These are phyloP conservation scores for Blepharisma undulans DNA, from an alignment of 169 alveolate genomes.

Conservation along the genomic window DNA sequence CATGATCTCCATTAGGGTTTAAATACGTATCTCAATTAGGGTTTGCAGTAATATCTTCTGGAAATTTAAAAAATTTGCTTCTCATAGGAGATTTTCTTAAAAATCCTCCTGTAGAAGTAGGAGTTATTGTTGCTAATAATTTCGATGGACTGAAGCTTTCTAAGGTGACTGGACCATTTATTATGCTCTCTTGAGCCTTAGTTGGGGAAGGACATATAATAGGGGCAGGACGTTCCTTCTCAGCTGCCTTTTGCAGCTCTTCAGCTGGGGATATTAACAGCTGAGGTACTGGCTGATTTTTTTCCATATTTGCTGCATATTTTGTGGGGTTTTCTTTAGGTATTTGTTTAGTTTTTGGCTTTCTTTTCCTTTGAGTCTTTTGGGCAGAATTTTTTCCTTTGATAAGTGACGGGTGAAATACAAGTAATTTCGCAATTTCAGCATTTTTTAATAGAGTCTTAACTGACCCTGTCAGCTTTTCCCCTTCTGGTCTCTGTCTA, in stretches of 20 bases:
- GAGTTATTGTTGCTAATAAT: background rate
- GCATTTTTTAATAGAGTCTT: background rate
- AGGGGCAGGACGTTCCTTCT: background rate
- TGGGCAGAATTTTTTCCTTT: background rate
- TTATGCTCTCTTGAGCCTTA: background rate
- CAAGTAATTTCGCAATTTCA: background rate
- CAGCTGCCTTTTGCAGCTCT: background rate
- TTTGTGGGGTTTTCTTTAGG: background rate
- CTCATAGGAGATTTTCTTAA: background rate
- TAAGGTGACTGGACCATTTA: background rate
- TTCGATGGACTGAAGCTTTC: background rate
- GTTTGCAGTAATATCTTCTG: background rate
- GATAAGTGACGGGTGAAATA: background rate
- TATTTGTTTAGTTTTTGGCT: no score
- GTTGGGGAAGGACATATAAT: background rate
- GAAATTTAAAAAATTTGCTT: background rate
- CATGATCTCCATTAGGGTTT: background rate
- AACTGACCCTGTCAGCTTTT: background rate
- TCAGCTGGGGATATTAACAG: background rate
- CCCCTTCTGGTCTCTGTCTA: background rate
- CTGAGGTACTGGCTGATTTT: background rate
- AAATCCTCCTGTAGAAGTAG: background rate
- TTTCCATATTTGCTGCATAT: background rate
- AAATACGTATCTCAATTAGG: background rate
- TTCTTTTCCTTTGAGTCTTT: background rate